Percentiles rank a stretch among this genome's conserved stretches.
phyloP scores from a whole-genome alignment of 441 rosid genomes.

The Adansonia madagascariensis region DNA sequence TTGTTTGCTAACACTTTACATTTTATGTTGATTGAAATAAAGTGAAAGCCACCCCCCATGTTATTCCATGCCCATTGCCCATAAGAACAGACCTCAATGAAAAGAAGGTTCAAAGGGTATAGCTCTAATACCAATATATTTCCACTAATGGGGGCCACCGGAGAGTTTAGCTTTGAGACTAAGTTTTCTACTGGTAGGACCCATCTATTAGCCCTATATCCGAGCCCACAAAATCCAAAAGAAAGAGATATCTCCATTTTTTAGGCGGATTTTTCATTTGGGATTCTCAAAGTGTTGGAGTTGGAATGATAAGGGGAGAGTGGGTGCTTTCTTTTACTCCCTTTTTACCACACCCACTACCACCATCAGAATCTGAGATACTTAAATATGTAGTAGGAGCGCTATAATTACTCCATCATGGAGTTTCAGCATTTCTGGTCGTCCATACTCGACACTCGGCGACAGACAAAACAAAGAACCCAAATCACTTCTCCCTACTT shows the following conservation, averaged over 20 bases:
- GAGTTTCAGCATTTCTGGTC: slow-evolving; percentile 19
- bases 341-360: slow-evolving; percentile 4
- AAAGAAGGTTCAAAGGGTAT: slow-evolving; percentile 40
- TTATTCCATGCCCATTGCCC: slow-evolving; percentile 48
- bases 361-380: background rate
- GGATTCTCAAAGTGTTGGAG: slow-evolving; percentile 38
- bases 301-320: slow-evolving; percentile 16
- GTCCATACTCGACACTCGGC: background rate
- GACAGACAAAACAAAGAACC: slow-evolving; percentile 38
- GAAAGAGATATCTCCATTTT: slow-evolving; percentile 59
- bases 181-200: slow-evolving; percentile 54
- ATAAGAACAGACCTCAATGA: slow-evolving; percentile 32
- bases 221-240: slow-evolving; percentile 72
- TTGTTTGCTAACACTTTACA: slow-evolving; percentile 29
- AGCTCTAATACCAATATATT: slow-evolving; percentile 44
- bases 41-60: slow-evolving; percentile 44
- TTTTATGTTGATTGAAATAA: slow-evolving; percentile 38
- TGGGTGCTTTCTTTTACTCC: slow-evolving; percentile 25
- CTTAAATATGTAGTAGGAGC: background rate
- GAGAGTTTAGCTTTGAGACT: slow-evolving; percentile 52
- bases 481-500: slow-evolving; percentile 42
- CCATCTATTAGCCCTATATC: slow-evolving; percentile 31
- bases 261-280: slow-evolving; percentile 44
- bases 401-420: slow-evolving; percentile 48
- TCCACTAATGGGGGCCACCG: slow-evolving; percentile 50